A percentile compares a stretch with the other conserved stretches of the same genome.
Conservation (phyloP, 2,329 filamentous ascomycete species). For the Lachnellula subtilissima region DNA sequence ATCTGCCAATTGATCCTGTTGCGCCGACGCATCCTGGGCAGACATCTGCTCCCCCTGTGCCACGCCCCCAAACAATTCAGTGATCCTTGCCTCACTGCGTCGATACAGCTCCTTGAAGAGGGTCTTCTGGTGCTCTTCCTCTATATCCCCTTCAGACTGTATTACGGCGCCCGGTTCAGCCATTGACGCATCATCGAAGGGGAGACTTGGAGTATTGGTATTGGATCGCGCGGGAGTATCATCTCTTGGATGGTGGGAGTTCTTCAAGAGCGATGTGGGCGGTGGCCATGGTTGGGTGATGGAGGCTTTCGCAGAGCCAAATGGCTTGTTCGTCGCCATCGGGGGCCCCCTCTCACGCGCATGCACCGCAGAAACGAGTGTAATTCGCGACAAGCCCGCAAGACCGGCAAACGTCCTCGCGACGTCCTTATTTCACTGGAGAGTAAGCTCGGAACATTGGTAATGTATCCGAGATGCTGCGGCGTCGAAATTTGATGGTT, state of each 20-base stretch:
- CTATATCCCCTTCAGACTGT: constrained; percentile 49
- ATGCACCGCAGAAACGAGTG: constrained; percentile 10
- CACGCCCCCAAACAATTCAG: constrained; percentile 61
- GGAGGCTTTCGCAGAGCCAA: constrained; percentile 5
- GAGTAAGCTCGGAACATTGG: constrained; percentile 22
- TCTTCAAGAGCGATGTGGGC: constrained; percentile 45
- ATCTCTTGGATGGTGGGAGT: constrained; percentile 54
- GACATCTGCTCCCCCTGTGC: constrained; percentile 17
- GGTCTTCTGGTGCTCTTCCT: constrained; percentile 65
- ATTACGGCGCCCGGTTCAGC: constrained; percentile 42
- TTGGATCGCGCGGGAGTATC: constrained; percentile 42
- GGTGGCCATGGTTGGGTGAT: constrained; percentile 52
- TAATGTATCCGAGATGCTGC: constrained; percentile 3
- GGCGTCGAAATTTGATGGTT: constrained; percentile 22
- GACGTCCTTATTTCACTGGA: constrained; percentile 23
- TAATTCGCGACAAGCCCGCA: constrained; percentile 22
- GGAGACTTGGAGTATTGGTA: constrained; percentile 24
- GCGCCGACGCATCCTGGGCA: constrained; percentile 28
- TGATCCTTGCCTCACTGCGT: constrained; percentile 71
- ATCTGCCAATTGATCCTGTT: constrained; percentile 39
- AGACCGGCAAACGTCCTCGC: constrained; percentile 18
- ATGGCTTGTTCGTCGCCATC: no score
- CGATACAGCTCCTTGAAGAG: constrained; percentile 75
- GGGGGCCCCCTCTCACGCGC: constrained; percentile 8
- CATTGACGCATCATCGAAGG: constrained; percentile 36